Evolutionary conservation across 2,329 filamentous ascomycete species (phyloP).

Genomic region (Camillea tinctor): DNA sequence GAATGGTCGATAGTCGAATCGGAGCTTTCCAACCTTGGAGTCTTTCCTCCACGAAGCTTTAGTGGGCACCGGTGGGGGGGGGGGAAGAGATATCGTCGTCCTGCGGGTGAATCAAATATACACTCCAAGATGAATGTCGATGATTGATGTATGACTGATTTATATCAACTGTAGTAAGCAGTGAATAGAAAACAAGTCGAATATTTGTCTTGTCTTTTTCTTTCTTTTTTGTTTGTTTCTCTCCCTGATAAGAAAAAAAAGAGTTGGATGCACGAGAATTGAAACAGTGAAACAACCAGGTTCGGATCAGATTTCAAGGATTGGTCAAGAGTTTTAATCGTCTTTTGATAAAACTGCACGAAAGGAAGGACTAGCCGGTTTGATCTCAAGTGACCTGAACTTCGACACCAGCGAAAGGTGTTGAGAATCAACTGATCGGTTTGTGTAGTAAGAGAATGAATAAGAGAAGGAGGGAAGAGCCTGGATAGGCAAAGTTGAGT

Average conservation of each 20-base stretch:
- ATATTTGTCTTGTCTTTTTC: neutral
- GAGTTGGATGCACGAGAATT: constrained; percentile 24
- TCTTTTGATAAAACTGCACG: neutral
- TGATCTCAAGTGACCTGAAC: constrained; percentile 12
- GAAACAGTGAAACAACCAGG: constrained; percentile 36
- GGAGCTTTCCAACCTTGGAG: neutral
- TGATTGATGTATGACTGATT: too few relatives aligned
- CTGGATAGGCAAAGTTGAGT: neutral
- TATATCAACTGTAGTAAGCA: too few relatives aligned
- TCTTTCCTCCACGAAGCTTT: neutral
- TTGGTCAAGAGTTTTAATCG: constrained; percentile 1
- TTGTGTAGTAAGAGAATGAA: neutral
- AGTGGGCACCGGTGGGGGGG: constrained; percentile 4
- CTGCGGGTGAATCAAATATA: neutral
- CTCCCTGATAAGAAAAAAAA: constrained; percentile 6
- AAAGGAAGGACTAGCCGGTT: neutral
- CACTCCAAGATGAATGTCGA: neutral
- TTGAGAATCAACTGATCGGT: neutral
- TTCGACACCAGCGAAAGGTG: constrained; percentile 10
- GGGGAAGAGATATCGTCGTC: neutral
- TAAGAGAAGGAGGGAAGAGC: neutral
- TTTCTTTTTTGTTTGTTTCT: neutral
- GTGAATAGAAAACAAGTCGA: constrained; percentile 1
- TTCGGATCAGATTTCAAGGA: constrained; percentile 24
- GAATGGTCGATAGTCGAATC: neutral